Evolutionary conservation across 2,329 filamentous ascomycete genomes (phyloP).

Genomic region (Colletotrichum sp.): DNA sequence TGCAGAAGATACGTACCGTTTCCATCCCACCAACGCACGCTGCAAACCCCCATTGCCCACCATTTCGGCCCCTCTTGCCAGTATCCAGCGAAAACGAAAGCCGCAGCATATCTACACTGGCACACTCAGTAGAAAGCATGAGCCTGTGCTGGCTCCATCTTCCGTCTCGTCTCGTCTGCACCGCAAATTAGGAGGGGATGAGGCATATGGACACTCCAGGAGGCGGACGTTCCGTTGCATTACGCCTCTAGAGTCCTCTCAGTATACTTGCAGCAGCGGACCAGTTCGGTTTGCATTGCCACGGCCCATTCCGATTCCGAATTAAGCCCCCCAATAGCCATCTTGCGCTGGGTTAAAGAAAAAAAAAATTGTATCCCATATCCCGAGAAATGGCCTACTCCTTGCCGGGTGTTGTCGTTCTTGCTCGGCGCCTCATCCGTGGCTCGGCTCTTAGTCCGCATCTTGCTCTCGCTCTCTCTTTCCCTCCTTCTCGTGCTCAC

Average conservation of each 20-base stretch:
- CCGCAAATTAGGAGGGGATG: constrained; percentile 4
- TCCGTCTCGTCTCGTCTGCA: neutral
- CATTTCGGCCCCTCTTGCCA: constrained; percentile 2
- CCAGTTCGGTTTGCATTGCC: neutral
- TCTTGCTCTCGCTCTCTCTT: neutral
- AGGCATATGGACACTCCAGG: neutral
- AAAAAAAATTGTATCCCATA: neutral
- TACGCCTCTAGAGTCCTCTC: neutral
- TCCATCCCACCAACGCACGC: constrained; percentile 9
- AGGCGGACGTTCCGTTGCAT: neutral
- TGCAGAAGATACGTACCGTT: constrained; percentile 8
- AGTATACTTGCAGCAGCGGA: neutral
- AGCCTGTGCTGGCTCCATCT: neutral
- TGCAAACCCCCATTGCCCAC: constrained; percentile 14
- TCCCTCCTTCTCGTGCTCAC: neutral
- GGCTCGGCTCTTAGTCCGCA: neutral
- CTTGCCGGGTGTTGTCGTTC: neutral
- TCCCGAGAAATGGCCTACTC: neutral
- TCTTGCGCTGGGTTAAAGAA: neutral
- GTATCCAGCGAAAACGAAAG: neutral
- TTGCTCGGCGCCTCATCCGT: neutral
- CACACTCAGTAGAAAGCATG: neutral
- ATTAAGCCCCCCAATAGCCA: neutral
- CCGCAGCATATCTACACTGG: neutral
- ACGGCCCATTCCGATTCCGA: neutral